A percentile compares a stretch with the other conserved stretches of the same genome.
These are phyloP conservation scores for Mycosarcoma mackinlayi DNA, from an alignment of 1,284 basidiomycete genomes.

Conservation along the genomic window DNA sequence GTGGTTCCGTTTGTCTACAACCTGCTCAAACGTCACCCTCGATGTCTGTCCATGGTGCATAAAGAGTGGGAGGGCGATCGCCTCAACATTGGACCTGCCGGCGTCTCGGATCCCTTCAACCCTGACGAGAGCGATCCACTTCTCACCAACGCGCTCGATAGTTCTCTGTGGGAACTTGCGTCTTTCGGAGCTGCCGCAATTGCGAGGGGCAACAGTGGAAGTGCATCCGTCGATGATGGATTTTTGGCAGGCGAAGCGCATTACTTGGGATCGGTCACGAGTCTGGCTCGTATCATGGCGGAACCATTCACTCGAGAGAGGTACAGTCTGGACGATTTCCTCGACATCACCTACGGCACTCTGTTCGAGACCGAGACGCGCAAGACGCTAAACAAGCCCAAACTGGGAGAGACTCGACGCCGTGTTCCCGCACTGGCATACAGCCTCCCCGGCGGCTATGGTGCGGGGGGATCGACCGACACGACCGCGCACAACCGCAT, in stretches of 20 bases:
- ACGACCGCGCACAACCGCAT: conserved; percentile 17
- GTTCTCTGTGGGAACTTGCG: conserved; percentile 90
- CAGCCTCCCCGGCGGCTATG: conserved; percentile 40
- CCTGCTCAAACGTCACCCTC: conserved; percentile 88
- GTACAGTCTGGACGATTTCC: conserved; percentile 93
- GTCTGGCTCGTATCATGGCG: conserved; percentile 84
- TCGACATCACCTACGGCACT: conserved; percentile 95
- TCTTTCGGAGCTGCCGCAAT: conserved; percentile 72
- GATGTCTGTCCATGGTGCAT: conserved; percentile 93
- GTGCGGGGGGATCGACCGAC: conserved; percentile 34
- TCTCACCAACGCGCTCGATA: conserved; percentile 81
- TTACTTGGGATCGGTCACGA: conserved; percentile 85
- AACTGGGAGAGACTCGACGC: conserved; percentile 1
- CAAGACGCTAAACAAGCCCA: conserved; percentile 73
- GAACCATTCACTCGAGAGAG: conserved; percentile 92
- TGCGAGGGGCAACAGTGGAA: conserved; percentile 23
- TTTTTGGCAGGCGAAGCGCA: conserved; percentile 73
- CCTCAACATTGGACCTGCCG: conserved; percentile 58
- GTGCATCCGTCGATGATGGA: conserved; percentile 20
- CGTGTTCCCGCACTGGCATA: conserved; percentile 28
- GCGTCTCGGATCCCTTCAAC: conserved; percentile 73
- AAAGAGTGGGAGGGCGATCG: conserved; percentile 62
- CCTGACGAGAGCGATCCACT: conserved; percentile 78
- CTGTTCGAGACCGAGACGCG: conserved; percentile 87
- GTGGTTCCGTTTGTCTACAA: conserved; percentile 95